Conservation (phyloP, 306 rosid genomes). For the Alnus rubra region DNA sequence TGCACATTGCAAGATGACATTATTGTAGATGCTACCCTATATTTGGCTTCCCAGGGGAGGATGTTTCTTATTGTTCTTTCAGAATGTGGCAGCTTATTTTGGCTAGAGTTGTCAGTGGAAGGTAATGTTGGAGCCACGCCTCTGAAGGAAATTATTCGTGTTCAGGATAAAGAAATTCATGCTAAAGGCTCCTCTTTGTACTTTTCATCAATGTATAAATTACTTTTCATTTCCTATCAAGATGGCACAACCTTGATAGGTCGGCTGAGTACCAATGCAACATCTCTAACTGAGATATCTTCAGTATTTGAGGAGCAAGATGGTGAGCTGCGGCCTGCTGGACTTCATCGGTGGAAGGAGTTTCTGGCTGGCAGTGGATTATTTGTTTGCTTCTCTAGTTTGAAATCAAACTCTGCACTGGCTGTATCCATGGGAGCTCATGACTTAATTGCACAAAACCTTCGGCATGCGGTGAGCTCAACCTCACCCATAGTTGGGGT, state of each 20-base stretch:
- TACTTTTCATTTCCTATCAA: conserved; percentile 80
- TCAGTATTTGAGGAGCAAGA: conserved; percentile 80
- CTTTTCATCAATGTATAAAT: conserved; percentile 70
- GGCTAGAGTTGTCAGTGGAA: conserved; percentile 79
- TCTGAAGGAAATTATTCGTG: conserved; percentile 67
- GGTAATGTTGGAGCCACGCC: conserved; percentile 87
- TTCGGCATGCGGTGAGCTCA: conserved; percentile 92
- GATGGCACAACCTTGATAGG: conserved; percentile 90
- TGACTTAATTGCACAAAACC: conserved; percentile 81
- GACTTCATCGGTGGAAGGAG: conserved; percentile 95
- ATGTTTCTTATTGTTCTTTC: conserved; percentile 90
- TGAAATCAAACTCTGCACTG: conserved; percentile 78
- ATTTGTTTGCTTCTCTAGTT: conserved; percentile 80
- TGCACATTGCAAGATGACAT: conserved; percentile 88
- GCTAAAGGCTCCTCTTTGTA: conserved; percentile 87
- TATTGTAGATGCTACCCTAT: conserved; percentile 87
- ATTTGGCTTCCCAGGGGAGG: conserved; percentile 77
- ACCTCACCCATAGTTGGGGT: conserved; percentile 82
- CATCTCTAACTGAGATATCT: conserved; percentile 70
- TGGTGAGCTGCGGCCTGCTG: conserved; percentile 73
- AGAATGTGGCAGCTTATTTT: conserved; percentile 76
- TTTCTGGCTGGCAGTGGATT: conserved; percentile 83
- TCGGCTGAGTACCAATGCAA: conserved; percentile 63
- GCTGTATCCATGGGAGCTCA: conserved; percentile 68
- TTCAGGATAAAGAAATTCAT: conserved; percentile 70